A percentile compares a stretch with the other conserved stretches of the same genome.
Evolutionary conservation across 2,329 filamentous ascomycete genomes (phyloP).

Genomic region (Epichloe sp.): DNA sequence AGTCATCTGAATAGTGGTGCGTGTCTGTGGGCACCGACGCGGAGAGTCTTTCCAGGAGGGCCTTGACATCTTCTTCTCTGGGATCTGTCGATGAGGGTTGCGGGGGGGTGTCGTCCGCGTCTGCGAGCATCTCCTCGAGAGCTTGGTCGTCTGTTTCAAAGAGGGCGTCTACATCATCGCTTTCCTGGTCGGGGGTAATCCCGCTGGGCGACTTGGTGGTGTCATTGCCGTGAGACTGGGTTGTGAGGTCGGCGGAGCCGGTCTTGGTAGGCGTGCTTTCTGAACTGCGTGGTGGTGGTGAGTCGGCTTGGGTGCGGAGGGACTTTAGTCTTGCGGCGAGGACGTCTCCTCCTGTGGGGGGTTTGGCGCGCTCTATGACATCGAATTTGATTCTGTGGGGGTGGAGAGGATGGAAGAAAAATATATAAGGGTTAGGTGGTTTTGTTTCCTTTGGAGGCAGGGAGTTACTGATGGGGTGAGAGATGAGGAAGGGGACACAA

Average conservation of each 20-base stretch:
- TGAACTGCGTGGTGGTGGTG: constrained; percentile 8
- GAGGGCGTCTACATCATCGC: constrained; percentile 25
- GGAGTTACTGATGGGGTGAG: constrained; percentile 7
- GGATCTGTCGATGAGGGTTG: constrained; percentile 8
- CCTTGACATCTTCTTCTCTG: constrained; percentile 21
- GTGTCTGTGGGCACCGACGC: constrained; percentile 15
- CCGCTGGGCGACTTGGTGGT: background rate
- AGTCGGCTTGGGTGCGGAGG: constrained; percentile 28
- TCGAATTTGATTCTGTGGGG: constrained; percentile 17
- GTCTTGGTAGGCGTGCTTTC: background rate
- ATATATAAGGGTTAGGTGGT: background rate
- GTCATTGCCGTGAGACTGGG: background rate
- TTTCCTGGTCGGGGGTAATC: background rate
- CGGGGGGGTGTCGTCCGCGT: constrained; percentile 19
- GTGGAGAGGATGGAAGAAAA: background rate
- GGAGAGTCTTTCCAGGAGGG: constrained; percentile 24
- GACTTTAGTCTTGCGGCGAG: constrained; percentile 38
- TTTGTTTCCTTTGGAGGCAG: background rate
- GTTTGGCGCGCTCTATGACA: constrained; percentile 29
- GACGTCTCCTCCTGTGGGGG: constrained; percentile 33
- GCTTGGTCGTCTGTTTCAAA: constrained; percentile 37
- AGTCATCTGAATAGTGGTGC: constrained; percentile 26
- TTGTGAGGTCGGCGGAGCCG: background rate
- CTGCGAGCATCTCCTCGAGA: constrained; percentile 37
- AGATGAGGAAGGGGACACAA: background rate